Evolutionary conservation across 78 protist species (phyloP), one percentile per base, ranked within the genome.

Genomic region (Dictyostelium capitatum): DNA sequence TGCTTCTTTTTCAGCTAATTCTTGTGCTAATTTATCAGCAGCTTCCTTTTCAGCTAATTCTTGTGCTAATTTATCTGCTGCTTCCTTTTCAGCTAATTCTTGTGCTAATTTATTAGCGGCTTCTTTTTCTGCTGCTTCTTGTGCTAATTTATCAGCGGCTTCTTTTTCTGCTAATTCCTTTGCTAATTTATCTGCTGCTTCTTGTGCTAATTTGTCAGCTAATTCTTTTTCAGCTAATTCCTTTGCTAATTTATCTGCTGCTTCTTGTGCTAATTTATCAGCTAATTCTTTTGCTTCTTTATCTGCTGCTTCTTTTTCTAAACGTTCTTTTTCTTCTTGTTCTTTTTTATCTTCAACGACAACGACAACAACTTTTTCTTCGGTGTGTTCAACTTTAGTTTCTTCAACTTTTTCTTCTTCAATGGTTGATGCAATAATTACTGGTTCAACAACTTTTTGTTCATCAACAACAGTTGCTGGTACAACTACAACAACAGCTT

Each of bases 321-420:
- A 67, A 28, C 74, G 37, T 65, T 65, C 74, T 15, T 32, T 25
- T 30, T 67, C 75, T 32, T 67, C 47, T 67, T 32, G 25, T 67
- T 67, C 75, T 67, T 67, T 75, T 65, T 28, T 25, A 65, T 75
- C 54, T 1, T n/a, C 64, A 14, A 67, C 67, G 6, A 30, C 65
- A 51, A 82, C 79, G 2, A 67, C 79, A 75, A 75, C 47, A 43
- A 56, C 56, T 74, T 74, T 74, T 46, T 50, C 25, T 53, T 50
- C 73, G 28, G 64, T 65, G 15, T 30, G 80, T 9, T 37, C 69
- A 72, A 69, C 74, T 54, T 69, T 75, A 20, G 30, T 6, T 46
- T 43, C 80, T 48, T 83, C 70, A 25, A 82, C 90, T 50, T 23
- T 28, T 75, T 62, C 32, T 25, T 75, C 65, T 51, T 75, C 82